A percentile compares a stretch with the other conserved stretches of the same genome.
phyloP scores from a whole-genome alignment of 2,329 filamentous ascomycete genomes.

The Pyricularia sp. region DNA sequence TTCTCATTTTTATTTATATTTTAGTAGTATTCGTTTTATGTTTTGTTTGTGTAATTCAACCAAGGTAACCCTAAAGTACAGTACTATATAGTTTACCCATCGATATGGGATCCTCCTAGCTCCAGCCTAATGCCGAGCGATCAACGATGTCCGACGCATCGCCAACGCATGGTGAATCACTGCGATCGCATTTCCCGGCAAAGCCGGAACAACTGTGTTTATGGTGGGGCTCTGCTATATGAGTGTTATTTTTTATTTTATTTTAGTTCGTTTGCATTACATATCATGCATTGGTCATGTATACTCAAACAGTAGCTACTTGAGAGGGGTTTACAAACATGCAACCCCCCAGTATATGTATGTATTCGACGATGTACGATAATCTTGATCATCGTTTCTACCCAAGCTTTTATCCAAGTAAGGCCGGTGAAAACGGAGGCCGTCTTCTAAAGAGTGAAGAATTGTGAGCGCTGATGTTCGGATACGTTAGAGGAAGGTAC shows the following conservation, averaged over 20 bases:
- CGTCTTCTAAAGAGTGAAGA: neutral
- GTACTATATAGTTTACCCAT: neutral
- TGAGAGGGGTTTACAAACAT: too few species aligned
- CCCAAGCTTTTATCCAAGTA: neutral
- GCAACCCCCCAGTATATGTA: too few species aligned
- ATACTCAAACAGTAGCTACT: neutral
- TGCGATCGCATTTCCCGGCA: neutral
- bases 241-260: too few species aligned
- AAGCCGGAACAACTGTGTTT: neutral
- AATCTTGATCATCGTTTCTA: neutral
- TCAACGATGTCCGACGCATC: neutral
- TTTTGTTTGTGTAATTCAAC: neutral
- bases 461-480: neutral
- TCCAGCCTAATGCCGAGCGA: neutral
- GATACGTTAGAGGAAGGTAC: too few species aligned
- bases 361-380: too few species aligned
- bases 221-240: neutral
- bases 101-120: too few species aligned
- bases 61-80: neutral
- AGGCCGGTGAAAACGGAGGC: neutral
- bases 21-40: too few species aligned
- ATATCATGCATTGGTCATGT: neutral
- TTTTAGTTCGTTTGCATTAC: neutral
- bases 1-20: neutral
- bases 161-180: neutral